Percentiles rank a stretch among this genome's conserved stretches.
Evolutionary conservation across 176 grass and related monocot genomes (phyloP).

Genomic region (Triticum turgidum): DNA sequence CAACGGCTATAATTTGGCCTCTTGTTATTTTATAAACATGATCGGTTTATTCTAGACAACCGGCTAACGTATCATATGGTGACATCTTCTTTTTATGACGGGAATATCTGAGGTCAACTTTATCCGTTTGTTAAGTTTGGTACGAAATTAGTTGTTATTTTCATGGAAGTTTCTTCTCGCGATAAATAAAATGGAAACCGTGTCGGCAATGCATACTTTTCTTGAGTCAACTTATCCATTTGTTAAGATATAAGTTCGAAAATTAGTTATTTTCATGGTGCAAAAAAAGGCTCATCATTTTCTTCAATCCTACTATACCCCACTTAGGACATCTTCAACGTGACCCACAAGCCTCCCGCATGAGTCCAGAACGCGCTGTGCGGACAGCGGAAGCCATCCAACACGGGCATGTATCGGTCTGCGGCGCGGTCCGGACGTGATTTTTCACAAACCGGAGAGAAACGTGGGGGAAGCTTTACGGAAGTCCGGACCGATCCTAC

Average conservation of each 20-base stretch:
- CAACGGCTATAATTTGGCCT: slow-evolving; percentile 41
- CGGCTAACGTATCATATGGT: not conserved
- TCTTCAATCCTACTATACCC: not conserved
- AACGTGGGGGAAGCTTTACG: too few species aligned
- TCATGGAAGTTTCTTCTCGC: not conserved
- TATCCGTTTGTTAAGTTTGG: not conserved
- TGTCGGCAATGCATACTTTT: not conserved
- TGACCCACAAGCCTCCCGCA: too few species aligned
- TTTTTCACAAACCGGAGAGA: too few species aligned
- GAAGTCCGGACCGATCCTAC: too few species aligned
- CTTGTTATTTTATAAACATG: not conserved
- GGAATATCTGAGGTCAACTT: not conserved
- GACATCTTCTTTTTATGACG: not conserved
- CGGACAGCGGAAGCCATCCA: too few species aligned
- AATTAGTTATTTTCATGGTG: too few species aligned
- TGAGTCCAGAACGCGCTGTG: too few species aligned
- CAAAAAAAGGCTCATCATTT: not conserved
- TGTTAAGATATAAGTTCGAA: too few species aligned
- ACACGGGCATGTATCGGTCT: too few species aligned
- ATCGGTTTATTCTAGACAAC: not conserved
- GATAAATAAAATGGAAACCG: not conserved
- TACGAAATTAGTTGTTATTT: not conserved
- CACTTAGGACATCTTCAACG: too few species aligned
- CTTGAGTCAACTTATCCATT: too few species aligned
- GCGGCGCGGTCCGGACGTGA: too few species aligned